Base-by-base conservation (phyloP, 139 green algal genomes). In the Ulvella scutata region DNA sequence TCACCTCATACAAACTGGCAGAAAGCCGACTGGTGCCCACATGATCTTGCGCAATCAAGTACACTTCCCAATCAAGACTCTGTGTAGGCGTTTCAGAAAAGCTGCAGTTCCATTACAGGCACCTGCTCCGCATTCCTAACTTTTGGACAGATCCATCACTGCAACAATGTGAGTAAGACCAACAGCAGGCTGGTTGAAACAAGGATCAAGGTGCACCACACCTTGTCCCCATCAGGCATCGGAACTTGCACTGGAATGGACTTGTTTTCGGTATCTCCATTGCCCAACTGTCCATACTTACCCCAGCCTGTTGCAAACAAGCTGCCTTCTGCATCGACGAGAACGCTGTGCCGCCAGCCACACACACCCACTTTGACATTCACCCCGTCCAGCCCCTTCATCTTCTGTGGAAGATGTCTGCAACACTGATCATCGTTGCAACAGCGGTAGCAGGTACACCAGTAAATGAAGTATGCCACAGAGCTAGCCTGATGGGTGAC, bases 221-320 rank as follows among this genome's bases (percentile, higher is more conserved):
- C 62, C 62, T 23, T 1, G 38, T 43, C 62, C 10, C 39, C 33
- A 7, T 74, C 9, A 43, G 62, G 62, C 34, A 74, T 74, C 29
- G 29, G 33, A 28, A 74, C 51, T 7, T n/a, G 51, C 4, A 67
- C 51, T 31, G 51, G 72, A 76, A 76, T 60, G 37, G 35, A 76
- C 13, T 17, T 74, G 62, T 28, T 36, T 88, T 84, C 74, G 10
- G 80, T 74, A 82, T 92, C 83, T 0, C 92, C 92, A 37, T 92
- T 87, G 31, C 91, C 91, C 36, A 97, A 85, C 84, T 97, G 92
- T 9, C 90, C 92, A 72, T 96, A 97, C 77, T 93, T 94, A 83
- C 62, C 84, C 92, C 92, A 97, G 72, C 92, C 92, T 81, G 89
- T 96, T 1, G 90, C 92, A 76, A 85, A 95, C 38, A 97, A 60